Conservation (phyloP, 2,329 filamentous ascomycete genomes). For the Pseudovirgaria hyperparasitica region DNA sequence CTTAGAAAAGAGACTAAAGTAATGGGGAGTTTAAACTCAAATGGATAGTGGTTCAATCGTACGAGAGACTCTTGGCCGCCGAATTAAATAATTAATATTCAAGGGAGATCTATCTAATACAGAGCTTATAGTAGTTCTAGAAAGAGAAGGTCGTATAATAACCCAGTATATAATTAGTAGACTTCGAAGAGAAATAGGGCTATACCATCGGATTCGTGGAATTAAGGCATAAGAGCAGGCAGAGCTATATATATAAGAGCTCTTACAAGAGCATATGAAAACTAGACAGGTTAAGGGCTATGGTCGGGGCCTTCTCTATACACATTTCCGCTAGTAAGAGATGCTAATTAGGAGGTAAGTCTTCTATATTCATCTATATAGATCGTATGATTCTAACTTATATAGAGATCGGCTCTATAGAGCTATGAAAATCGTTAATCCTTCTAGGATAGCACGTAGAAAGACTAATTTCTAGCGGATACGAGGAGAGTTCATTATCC, state of each 20-base stretch:
- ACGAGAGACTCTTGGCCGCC: no score
- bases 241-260: constrained; percentile 1
- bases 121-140: not conserved
- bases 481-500: constrained; percentile 1
- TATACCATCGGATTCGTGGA: not conserved
- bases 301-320: constrained; percentile 1
- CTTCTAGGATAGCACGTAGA: constrained; percentile 1
- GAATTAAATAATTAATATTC: not conserved
- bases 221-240: constrained; percentile 1
- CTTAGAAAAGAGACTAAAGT: no score
- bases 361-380: not conserved
- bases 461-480: constrained; percentile 1
- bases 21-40: no score
- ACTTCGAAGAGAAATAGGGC: constrained; percentile 1
- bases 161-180: constrained; percentile 1
- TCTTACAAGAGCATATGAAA: not conserved
- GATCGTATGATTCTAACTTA: constrained; percentile 1
- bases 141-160: not conserved
- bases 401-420: no score
- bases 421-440: no score
- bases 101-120: not conserved
- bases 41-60: no score
- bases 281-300: constrained; percentile 1
- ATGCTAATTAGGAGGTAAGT: no score
- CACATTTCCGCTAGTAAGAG: constrained; percentile 1